These are phyloP conservation scores for Diaporthe capsici DNA, from an alignment of 2,329 filamentous ascomycete species.

Conservation along the genomic window DNA sequence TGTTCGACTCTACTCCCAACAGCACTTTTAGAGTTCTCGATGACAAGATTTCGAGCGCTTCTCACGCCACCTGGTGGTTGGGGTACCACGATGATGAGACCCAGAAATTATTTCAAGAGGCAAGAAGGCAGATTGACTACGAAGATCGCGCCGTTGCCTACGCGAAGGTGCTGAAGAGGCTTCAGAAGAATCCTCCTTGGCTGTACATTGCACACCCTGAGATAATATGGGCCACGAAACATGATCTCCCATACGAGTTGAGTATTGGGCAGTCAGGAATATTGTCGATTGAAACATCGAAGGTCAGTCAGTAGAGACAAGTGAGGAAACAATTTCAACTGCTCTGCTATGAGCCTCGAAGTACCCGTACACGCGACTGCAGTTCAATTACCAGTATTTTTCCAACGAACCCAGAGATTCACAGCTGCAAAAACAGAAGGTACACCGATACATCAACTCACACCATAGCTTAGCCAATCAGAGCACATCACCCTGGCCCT, in stretches of 20 bases:
- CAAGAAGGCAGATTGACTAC: not conserved
- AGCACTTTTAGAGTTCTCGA: not conserved
- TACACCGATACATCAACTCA: too few species aligned
- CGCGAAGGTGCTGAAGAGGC: not conserved
- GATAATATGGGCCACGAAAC: not conserved
- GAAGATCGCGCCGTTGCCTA: not conserved
- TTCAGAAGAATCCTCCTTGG: not conserved
- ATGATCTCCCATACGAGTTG: not conserved
- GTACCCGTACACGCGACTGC: too few species aligned
- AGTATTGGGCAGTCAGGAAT: not conserved
- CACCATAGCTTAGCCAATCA: too few species aligned
- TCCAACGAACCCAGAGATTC: too few species aligned
- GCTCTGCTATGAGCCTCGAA: too few species aligned
- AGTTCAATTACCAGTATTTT: too few species aligned
- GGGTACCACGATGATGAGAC: not conserved
- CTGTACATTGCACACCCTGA: slow-evolving; percentile 1
- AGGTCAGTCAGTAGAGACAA: too few species aligned
- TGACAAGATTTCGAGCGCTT: not conserved
- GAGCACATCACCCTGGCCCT: too few species aligned
- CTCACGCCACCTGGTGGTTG: not conserved
- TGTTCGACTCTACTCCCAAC: not conserved
- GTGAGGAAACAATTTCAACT: too few species aligned
- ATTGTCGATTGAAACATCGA: not conserved
- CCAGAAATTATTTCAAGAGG: not conserved
- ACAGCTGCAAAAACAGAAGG: too few species aligned